Evolutionary conservation across 176 grass and related monocot genomes (phyloP).

Genomic region (Musa acuminata): DNA sequence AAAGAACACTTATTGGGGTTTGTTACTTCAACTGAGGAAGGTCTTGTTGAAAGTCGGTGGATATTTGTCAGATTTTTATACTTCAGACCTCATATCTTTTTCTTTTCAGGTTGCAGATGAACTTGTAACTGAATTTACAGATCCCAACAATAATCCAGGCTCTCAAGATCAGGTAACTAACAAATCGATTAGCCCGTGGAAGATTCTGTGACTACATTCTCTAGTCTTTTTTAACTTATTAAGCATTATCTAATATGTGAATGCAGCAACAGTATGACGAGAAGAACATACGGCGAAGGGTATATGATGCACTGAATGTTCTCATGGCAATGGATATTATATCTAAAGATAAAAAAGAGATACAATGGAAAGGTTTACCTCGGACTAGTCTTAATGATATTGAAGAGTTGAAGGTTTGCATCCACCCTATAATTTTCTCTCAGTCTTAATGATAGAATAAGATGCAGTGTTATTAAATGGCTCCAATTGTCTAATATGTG

Average conservation of each 20-base stretch:
- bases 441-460: neutral
- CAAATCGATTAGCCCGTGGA: slow-evolving; percentile 3
- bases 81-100: neutral
- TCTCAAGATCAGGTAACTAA: slow-evolving; percentile 67
- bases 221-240: slow-evolving; percentile 15
- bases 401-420: slow-evolving; percentile 78
- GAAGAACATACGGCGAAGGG: slow-evolving; percentile 95
- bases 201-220: neutral
- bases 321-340: slow-evolving; percentile 99
- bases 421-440: neutral
- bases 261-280: slow-evolving; percentile 97
- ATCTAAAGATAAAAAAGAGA: slow-evolving; percentile 99
- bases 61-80: neutral
- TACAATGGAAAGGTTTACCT: slow-evolving; percentile 97
- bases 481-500: slow-evolving; percentile 14
- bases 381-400: slow-evolving; percentile 73
- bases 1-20: too few relatives aligned
- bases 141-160: slow-evolving; percentile 53
- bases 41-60: neutral
- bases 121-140: slow-evolving; percentile 87
- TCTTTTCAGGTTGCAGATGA: slow-evolving; percentile 85
- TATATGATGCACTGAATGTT: slow-evolving; percentile 95
- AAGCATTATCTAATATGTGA: slow-evolving; percentile 25
- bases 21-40: too few relatives aligned
- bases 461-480: neutral